Percentiles rank a stretch among this genome's conserved stretches.
Evolutionary conservation across 2,329 filamentous ascomycete genomes (phyloP).

Genomic region (Plenodomus tracheiphilus): DNA sequence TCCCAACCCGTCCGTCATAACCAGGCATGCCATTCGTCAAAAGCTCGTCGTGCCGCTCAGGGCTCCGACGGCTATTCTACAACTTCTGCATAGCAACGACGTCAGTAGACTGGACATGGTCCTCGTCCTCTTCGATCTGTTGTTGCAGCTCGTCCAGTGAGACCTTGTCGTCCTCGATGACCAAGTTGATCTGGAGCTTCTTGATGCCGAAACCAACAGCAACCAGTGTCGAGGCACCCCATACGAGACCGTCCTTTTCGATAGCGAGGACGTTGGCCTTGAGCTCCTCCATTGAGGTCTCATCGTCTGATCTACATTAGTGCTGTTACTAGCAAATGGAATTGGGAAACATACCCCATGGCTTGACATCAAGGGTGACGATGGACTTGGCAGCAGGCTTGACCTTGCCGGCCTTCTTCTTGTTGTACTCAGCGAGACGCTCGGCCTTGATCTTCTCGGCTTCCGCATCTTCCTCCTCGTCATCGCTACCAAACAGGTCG

Average conservation of each 20-base stretch:
- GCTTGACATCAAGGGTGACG: constrained; percentile 95
- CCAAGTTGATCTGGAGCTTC: constrained; percentile 98
- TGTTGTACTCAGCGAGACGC: constrained; percentile 88
- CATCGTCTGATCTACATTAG: constrained; percentile 66
- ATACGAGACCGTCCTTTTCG: constrained; percentile 90
- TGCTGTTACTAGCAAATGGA: neutral
- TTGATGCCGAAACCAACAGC: constrained; percentile 96
- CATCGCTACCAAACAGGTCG: constrained; percentile 90
- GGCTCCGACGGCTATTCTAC: constrained; percentile 25
- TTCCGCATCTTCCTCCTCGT: constrained; percentile 71
- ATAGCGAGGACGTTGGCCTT: constrained; percentile 81
- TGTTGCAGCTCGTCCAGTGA: constrained; percentile 85
- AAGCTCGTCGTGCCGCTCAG: constrained; percentile 2
- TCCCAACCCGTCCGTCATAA: constrained; percentile 28
- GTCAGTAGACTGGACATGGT: constrained; percentile 94
- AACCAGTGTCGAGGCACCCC: constrained; percentile 89
- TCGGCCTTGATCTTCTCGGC: constrained; percentile 82
- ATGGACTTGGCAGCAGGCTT: constrained; percentile 96
- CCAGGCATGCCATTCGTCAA: constrained; percentile 19
- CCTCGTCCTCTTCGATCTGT: constrained; percentile 83
- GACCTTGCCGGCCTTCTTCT: constrained; percentile 93
- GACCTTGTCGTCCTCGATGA: constrained; percentile 96
- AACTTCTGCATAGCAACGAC: constrained; percentile 64
- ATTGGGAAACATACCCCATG: constrained; percentile 76
- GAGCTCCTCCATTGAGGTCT: constrained; percentile 86